Evolutionary conservation across 177 flowering plant species (phyloP).

Genomic region (Vitis hybrid): DNA sequence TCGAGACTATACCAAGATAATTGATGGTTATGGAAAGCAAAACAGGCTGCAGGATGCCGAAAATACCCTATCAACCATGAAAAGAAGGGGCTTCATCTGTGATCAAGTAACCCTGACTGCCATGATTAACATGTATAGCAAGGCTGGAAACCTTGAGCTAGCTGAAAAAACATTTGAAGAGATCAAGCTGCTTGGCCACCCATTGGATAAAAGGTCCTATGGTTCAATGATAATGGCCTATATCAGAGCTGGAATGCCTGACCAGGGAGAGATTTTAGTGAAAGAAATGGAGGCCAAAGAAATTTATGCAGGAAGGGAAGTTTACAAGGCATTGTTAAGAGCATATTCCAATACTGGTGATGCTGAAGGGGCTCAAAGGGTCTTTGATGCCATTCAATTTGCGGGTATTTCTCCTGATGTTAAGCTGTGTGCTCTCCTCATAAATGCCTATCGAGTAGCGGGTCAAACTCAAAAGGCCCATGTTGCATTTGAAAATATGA

Average conservation of each 20-base stretch:
- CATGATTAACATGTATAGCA: conserved; percentile 81
- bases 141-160: conserved; percentile 57
- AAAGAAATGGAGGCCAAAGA: conserved; percentile 74
- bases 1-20: conserved; percentile 86
- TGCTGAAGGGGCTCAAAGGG: conserved; percentile 72
- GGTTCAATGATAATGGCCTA: conserved; percentile 95
- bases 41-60: conserved; percentile 63
- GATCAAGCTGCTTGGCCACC: conserved; percentile 63
- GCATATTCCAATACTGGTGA: conserved; percentile 75
- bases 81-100: conserved; percentile 56
- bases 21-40: conserved; percentile 65
- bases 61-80: conserved; percentile 51
- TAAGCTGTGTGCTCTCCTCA: conserved; percentile 69
- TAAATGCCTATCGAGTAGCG: conserved; percentile 68
- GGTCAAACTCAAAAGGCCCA: conserved; percentile 60
- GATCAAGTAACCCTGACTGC: conserved; percentile 82
- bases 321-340: conserved; percentile 84
- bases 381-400: conserved; percentile 71
- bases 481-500: conserved; percentile 70
- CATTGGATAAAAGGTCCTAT: conserved; percentile 70
- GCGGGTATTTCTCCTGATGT: conserved; percentile 76
- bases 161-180: conserved; percentile 78
- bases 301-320: conserved; percentile 67
- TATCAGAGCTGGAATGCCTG: conserved; percentile 67
- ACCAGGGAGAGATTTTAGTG: conserved; percentile 57